Conservation (phyloP, 345 rosid genomes). For the Excoecaria cochinchinensis region DNA sequence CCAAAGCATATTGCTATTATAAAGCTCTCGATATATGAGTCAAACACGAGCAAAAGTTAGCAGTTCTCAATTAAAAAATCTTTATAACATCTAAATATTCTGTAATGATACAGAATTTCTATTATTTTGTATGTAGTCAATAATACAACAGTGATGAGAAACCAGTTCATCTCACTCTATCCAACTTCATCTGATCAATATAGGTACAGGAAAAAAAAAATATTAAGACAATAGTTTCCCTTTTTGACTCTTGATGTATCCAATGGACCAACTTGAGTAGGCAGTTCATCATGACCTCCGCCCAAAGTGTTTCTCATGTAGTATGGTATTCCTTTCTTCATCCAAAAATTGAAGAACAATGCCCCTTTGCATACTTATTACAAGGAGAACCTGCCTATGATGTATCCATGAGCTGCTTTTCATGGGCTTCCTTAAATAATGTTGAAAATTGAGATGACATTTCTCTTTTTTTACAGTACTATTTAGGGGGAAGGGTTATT, state of each 20-base stretch:
- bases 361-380: neutral
- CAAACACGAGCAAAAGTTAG: neutral
- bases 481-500: neutral
- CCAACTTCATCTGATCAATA: neutral
- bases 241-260: neutral
- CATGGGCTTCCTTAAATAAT: neutral
- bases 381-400: neutral
- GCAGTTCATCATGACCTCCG: neutral
- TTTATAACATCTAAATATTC: neutral
- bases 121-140: neutral
- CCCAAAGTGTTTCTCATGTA: neutral
- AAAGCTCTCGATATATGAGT: neutral
- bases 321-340: neutral
- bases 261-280: slow-evolving; percentile 3
- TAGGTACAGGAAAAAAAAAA: neutral
- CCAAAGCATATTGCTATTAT: neutral
- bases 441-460: neutral
- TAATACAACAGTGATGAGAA: slow-evolving; percentile 5
- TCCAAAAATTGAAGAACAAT: neutral
- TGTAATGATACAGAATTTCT: slow-evolving; percentile 1
- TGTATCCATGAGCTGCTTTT: neutral
- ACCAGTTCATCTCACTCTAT: neutral
- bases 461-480: neutral
- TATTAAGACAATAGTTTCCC: neutral
- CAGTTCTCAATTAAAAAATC: neutral